Evolutionary conservation across 805 yeast genomes (phyloP), one percentile per base, ranked within the genome.

Genomic region (Ogataea trehaloabstinens): DNA sequence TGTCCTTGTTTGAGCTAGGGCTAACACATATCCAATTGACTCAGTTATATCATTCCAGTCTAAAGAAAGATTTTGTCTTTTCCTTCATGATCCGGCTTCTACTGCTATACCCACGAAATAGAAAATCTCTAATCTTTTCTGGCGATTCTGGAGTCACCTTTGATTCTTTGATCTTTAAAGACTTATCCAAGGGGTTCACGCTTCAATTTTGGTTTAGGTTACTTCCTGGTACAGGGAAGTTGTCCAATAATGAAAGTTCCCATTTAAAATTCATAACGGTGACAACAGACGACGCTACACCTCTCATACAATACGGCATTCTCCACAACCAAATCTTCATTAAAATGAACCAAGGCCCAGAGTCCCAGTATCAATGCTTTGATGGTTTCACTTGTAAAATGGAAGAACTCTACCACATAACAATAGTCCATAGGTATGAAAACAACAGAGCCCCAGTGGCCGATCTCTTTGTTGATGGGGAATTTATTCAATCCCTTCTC

Each of bases 381-480:
- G 58, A 58, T n/a, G 49, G 54, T 12, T 60, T 55, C 41, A 41
- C 40, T 12, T 47, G 63, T 29, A 62, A 63, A 30, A 27, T 43
- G 1, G 47, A 42, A 7, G 44, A 35, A 7, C 41, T 55, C 3
- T 60, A 59, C 37, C 53, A 63, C 37, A 34, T 64, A 6, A 50
- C 45, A 0, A 16, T 65, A 4, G 46, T 54, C 5, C 67, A 60
- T 35, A 46, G 29, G 24, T 31, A 46, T 17, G 52, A 52, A 16
- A 36, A 40, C 10, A 40, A 30, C 17, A 47, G 48, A 31, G 59
- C 49, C 56, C 61, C 40, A 48, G 61, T 66, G 41, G 56, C 75
- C 20, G 73, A 68, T 42, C 52, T 77, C 5, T 74, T 53, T 49
- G 55, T 78, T 11, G 70, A 78, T 46, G 80, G 81, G 0, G 73